Evolutionary conservation across 108 stramenopile species (phyloP).

Genomic region (Conticribra weissflogii): DNA sequence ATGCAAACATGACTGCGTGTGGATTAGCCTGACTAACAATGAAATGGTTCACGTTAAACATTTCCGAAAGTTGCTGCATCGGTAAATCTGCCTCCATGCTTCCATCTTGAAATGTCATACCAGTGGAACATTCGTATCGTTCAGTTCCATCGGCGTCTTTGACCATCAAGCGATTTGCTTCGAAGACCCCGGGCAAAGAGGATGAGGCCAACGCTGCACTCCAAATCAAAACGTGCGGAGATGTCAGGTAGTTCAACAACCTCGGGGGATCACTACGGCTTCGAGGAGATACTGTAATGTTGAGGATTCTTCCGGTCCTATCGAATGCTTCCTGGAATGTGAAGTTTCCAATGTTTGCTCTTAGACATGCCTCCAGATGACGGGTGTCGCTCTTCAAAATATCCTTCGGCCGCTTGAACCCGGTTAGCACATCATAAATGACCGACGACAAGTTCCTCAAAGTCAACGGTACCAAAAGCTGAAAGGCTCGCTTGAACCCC

Average conservation of each 20-base stretch:
- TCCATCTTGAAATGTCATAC: conserved; percentile 56
- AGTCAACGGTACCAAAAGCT: conserved; percentile 72
- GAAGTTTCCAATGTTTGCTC: conserved; percentile 90
- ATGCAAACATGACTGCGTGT: conserved; percentile 91
- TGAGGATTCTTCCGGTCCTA: conserved; percentile 96
- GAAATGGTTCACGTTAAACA: conserved; percentile 99
- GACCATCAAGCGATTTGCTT: conserved; percentile 92
- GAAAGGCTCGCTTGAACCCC: conserved; percentile 75
- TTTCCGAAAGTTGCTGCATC: conserved; percentile 97
- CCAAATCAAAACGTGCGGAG: conserved; percentile 98
- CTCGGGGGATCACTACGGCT: conserved; percentile 92
- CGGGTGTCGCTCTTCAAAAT: conserved; percentile 92
- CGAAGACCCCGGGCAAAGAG: conserved; percentile 96
- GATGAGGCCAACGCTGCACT: conserved; percentile 95
- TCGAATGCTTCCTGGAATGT: conserved; percentile 99
- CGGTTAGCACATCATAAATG: conserved; percentile 75
- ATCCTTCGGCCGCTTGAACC: conserved; percentile 78
- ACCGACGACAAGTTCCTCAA: conserved; percentile 65
- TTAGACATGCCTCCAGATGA: conserved; percentile 83
- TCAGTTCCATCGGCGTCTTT: conserved; percentile 95
- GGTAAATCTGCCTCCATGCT: conserved; percentile 97
- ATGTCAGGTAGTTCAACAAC: conserved; percentile 97
- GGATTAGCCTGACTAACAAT: conserved; percentile 97
- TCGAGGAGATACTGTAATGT: conserved; percentile 96
- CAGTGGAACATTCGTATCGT: conserved; percentile 74